Evolutionary conservation across 2,329 filamentous ascomycete genomes (phyloP).

Genomic region (Aureobasidium namibiae): DNA sequence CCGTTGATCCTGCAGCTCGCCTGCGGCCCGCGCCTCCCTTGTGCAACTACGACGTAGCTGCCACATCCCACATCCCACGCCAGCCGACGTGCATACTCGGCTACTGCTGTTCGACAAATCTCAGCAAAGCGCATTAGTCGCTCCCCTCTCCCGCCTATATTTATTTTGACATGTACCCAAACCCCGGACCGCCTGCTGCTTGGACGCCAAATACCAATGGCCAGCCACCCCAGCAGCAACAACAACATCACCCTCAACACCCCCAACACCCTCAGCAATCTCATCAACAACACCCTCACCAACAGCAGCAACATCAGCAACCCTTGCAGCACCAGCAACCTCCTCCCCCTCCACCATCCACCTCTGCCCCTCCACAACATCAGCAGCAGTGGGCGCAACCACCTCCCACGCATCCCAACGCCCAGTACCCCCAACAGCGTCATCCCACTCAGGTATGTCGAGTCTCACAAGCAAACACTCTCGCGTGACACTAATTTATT

Average conservation of each 20-base stretch:
- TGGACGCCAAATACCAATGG: slow-evolving; percentile 21
- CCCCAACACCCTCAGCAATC: slow-evolving; percentile 13
- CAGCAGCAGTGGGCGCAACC: slow-evolving; percentile 17
- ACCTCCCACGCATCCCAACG: slow-evolving; percentile 26
- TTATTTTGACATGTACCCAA: slow-evolving; percentile 17
- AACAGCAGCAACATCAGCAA: slow-evolving; percentile 9
- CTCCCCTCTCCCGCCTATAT: neutral
- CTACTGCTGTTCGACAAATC: slow-evolving; percentile 10
- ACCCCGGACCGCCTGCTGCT: slow-evolving; percentile 16
- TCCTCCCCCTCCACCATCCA: slow-evolving; percentile 21
- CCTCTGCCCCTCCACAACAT: slow-evolving; percentile 4
- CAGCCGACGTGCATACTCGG: slow-evolving; percentile 14
- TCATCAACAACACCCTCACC: slow-evolving; percentile 17
- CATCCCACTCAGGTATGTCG: slow-evolving; percentile 21
- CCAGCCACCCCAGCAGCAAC: slow-evolving; percentile 15
- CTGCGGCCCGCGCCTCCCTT: slow-evolving; percentile 15
- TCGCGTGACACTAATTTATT: slow-evolving; percentile 9
- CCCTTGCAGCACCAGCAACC: slow-evolving; percentile 11
- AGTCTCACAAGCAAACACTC: neutral
- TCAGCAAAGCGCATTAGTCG: slow-evolving; percentile 11
- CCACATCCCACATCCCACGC: slow-evolving; percentile 7
- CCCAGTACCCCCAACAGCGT: slow-evolving; percentile 25
- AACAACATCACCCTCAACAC: slow-evolving; percentile 16
- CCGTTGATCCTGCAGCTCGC: slow-evolving; percentile 14
- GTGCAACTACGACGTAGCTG: slow-evolving; percentile 11